Percentiles rank a stretch among this genome's conserved stretches.
phyloP scores from a whole-genome alignment of 1,139 yeast genomes.

The Yamadazyma buinensis region DNA sequence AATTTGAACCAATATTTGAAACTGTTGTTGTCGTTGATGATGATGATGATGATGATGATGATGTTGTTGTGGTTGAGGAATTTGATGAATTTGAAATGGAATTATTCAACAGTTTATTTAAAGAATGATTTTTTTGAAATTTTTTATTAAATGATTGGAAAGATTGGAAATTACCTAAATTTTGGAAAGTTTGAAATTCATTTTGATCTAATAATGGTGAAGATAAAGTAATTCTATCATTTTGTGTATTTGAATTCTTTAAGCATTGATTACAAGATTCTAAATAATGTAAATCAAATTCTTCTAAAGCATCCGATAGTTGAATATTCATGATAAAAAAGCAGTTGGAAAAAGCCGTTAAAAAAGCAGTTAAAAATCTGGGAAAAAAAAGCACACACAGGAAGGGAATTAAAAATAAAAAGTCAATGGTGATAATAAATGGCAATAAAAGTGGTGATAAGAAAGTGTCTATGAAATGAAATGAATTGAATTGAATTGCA shows the following conservation, averaged over 20 bases:
- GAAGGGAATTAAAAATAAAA: too few species aligned
- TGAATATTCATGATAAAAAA: conserved; percentile 13
- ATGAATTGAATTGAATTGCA: too few species aligned
- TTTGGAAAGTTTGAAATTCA: conserved; percentile 4
- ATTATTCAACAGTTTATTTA: background rate
- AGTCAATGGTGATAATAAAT: too few species aligned
- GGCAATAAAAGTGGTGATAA: too few species aligned
- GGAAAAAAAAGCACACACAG: too few species aligned
- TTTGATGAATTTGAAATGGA: background rate
- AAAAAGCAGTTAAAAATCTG: too few species aligned
- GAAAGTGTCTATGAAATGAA: too few species aligned
- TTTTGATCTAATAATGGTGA: conserved; percentile 15
- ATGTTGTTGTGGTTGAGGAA: background rate
- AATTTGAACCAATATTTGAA: conserved; percentile 1
- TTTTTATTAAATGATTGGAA: background rate
- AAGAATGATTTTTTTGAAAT: conserved; percentile 4
- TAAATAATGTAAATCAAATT: conserved; percentile 16
- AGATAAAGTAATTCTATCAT: conserved; percentile 12
- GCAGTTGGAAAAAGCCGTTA: too few species aligned
- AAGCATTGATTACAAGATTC: conserved; percentile 19
- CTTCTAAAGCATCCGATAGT: conserved; percentile 16
- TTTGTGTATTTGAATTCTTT: conserved; percentile 9
- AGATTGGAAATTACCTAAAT: background rate
- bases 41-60: background rate
- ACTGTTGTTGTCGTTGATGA: background rate